Conservation (phyloP, 106 monocot species). For the Cymbidium sinense region DNA sequence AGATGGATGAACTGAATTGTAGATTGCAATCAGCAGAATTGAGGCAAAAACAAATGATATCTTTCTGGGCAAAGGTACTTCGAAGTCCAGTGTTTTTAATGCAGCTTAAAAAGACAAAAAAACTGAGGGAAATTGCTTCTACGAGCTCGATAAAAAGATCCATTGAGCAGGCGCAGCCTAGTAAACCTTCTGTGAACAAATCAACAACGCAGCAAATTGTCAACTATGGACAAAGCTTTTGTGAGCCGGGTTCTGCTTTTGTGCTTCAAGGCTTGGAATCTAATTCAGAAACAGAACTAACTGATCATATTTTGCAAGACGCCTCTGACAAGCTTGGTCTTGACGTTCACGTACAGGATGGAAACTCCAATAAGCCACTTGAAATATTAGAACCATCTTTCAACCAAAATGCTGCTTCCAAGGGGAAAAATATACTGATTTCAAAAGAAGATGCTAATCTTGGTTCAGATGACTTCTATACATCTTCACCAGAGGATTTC, state of each 20-base stretch:
- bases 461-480: too few species aligned
- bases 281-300: not conserved
- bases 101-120: slow-evolving; percentile 30
- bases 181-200: not conserved
- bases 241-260: slow-evolving; percentile 6
- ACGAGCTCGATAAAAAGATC: slow-evolving; percentile 28
- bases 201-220: slow-evolving; percentile 10
- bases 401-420: not conserved
- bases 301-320: slow-evolving; percentile 15
- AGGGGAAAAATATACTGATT: slow-evolving; percentile 8
- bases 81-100: slow-evolving; percentile 38
- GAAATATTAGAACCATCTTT: not conserved
- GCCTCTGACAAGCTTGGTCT: slow-evolving; percentile 6
- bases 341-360: slow-evolving; percentile 14
- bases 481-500: too few species aligned
- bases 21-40: slow-evolving; percentile 50
- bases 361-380: slow-evolving; percentile 1
- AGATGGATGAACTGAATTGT: slow-evolving; percentile 39
- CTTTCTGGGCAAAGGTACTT: slow-evolving; percentile 66
- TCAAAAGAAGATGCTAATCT: not conserved
- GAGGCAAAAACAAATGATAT: slow-evolving; percentile 63
- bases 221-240: not conserved
- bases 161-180: slow-evolving; percentile 23
- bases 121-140: slow-evolving; percentile 22
- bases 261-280: slow-evolving; percentile 8